A percentile compares a stretch with the other conserved stretches of the same genome.
Evolutionary conservation across 257 asterid genomes (phyloP).

Genomic region (Parsonsia alboflavescens): DNA sequence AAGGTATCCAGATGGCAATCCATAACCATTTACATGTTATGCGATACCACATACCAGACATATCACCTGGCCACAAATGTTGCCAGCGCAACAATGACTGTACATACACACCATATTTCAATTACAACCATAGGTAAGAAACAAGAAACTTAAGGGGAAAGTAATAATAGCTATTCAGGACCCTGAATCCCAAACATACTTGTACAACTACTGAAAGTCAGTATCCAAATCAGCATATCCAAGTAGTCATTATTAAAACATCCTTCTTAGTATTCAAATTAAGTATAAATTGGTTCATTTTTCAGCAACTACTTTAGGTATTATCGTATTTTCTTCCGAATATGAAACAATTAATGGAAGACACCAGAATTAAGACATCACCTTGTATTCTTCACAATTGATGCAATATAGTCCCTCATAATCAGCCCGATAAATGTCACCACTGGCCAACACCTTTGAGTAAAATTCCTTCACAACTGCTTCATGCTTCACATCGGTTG

Average conservation of each 20-base stretch:
- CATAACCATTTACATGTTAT: neutral
- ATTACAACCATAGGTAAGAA: too few relatives aligned
- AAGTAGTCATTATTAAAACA: neutral
- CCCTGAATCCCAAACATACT: neutral
- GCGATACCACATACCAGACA: neutral
- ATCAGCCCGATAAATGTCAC: conserved; percentile 88
- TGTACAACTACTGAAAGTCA: neutral
- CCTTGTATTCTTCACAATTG: conserved; percentile 98
- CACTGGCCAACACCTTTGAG: conserved; percentile 66
- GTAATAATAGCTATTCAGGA: neutral
- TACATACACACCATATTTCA: neutral
- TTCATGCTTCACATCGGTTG: conserved; percentile 80
- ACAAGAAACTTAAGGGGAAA: conserved; percentile 1
- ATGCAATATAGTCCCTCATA: conserved; percentile 96
- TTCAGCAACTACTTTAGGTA: neutral
- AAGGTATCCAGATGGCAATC: neutral
- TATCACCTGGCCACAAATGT: neutral
- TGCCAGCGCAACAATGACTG: neutral
- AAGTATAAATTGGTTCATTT: neutral
- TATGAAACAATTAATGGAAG: conserved; percentile 12
- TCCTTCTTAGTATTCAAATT: neutral
- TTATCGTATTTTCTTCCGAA: neutral
- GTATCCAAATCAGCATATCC: neutral
- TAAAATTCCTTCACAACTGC: conserved; percentile 82
- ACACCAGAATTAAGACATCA: conserved; percentile 20